Conservation (phyloP, 371 early-diverging fungal genomes). For the Mortierella sp. region DNA sequence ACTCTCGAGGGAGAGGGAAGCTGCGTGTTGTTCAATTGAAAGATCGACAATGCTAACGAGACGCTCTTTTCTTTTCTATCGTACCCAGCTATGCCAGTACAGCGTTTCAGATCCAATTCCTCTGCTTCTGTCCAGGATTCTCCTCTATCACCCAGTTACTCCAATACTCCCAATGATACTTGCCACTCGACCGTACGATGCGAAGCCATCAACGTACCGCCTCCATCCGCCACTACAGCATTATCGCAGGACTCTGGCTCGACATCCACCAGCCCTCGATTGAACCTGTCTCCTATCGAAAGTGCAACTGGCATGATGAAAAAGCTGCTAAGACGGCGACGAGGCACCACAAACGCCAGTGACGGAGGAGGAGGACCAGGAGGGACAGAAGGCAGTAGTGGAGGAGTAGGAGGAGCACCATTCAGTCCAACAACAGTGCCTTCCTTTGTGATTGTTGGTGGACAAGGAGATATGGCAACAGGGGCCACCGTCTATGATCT, state of each 20-base stretch:
- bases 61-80: conserved; percentile 9
- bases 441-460: conserved; percentile 39
- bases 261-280: conserved; percentile 19
- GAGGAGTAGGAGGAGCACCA: neutral
- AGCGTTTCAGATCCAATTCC: conserved; percentile 34
- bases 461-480: conserved; percentile 25
- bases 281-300: conserved; percentile 32
- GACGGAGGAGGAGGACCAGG: conserved; percentile 7
- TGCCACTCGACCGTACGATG: conserved; percentile 3
- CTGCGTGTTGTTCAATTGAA: neutral
- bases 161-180: conserved; percentile 3
- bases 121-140: conserved; percentile 20
- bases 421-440: conserved; percentile 4
- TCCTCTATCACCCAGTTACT: conserved; percentile 21
- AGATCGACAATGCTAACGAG: neutral
- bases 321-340: conserved; percentile 34
- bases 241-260: conserved; percentile 6
- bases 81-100: conserved; percentile 2
- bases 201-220: conserved; percentile 12
- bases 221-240: neutral
- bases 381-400: too few relatives aligned
- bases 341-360: conserved; percentile 20
- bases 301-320: conserved; percentile 47
- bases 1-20: neutral
- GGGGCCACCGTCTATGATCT: conserved; percentile 21